Evolutionary conservation across 2,329 filamentous ascomycete species (phyloP).

Genomic region (Bipolaris cookei): DNA sequence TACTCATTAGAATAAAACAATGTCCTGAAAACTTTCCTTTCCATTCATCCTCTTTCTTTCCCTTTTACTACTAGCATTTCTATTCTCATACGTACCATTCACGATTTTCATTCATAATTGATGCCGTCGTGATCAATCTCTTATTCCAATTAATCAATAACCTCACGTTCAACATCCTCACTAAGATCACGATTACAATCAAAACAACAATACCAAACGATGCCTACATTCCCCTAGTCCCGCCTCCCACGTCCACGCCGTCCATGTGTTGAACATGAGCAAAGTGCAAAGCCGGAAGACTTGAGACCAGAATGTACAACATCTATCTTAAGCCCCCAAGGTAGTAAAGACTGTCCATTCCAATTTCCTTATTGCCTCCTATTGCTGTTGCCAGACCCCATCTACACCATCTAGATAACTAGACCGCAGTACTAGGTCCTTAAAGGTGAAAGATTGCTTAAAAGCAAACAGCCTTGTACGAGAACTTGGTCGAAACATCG

Average conservation of each 20-base stretch:
- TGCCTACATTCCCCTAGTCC: neutral
- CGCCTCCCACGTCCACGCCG: neutral
- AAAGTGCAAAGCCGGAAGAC: too few relatives aligned
- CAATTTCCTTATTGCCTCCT: neutral
- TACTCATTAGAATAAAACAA: too few relatives aligned
- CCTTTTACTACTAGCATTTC: too few relatives aligned
- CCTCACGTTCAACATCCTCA: neutral
- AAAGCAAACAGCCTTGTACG: slow-evolving; percentile 8
- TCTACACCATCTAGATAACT: neutral
- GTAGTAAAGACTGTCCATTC: neutral
- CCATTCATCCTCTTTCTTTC: too few relatives aligned
- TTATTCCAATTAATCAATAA: too few relatives aligned
- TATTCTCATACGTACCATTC: too few relatives aligned
- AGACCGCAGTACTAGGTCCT: neutral
- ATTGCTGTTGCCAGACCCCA: neutral
- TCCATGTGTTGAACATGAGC: slow-evolving; percentile 7
- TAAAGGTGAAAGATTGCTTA: neutral
- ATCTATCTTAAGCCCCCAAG: neutral
- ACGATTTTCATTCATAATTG: too few relatives aligned
- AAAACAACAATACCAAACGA: neutral
- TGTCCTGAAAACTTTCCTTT: too few relatives aligned
- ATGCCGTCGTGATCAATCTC: too few relatives aligned
- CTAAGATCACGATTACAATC: neutral
- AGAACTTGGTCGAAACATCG: slow-evolving; percentile 7
- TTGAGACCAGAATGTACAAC: neutral